A percentile compares a stretch with the other conserved stretches of the same genome.
These are phyloP conservation scores for Aphanoascus verrucosus DNA, from an alignment of 2,329 filamentous ascomycete species.

Conservation along the genomic window DNA sequence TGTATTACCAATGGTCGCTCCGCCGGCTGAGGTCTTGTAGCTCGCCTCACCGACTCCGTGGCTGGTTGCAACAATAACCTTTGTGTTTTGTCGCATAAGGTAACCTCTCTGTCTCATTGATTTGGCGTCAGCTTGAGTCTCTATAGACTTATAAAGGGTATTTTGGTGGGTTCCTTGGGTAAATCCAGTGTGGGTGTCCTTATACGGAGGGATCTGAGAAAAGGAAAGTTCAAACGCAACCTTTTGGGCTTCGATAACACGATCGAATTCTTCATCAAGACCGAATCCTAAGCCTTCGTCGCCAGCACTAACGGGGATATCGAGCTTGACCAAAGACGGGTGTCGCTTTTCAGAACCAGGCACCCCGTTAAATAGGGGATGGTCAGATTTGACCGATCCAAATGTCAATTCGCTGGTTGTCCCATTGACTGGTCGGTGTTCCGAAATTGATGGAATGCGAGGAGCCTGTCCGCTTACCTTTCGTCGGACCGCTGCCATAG, in stretches of 20 bases:
- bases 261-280: slow-evolving; percentile 83
- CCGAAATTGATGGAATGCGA: slow-evolving; percentile 16
- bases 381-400: slow-evolving; percentile 1
- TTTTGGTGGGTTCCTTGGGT: slow-evolving; percentile 20
- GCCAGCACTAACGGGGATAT: slow-evolving; percentile 61
- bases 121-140: slow-evolving; percentile 51
- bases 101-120: slow-evolving; percentile 78
- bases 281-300: slow-evolving; percentile 66
- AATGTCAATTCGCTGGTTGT: slow-evolving; percentile 3
- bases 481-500: slow-evolving; percentile 78
- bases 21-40: slow-evolving; percentile 21
- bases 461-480: slow-evolving; percentile 66
- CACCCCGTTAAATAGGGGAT: not conserved
- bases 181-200: slow-evolving; percentile 1
- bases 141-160: slow-evolving; percentile 20
- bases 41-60: slow-evolving; percentile 49
- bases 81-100: slow-evolving; percentile 96
- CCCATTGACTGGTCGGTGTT: not conserved
- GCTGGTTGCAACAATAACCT: slow-evolving; percentile 82
- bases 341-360: slow-evolving; percentile 43
- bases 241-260: slow-evolving; percentile 95
- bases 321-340: slow-evolving; percentile 67
- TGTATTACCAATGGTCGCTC: slow-evolving; percentile 53
- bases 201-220: slow-evolving; percentile 25
- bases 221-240: slow-evolving; percentile 51